These are phyloP conservation scores for Penicillium maclennaniae DNA, from an alignment of 495 filamentous ascomycete species.

Conservation along the genomic window DNA sequence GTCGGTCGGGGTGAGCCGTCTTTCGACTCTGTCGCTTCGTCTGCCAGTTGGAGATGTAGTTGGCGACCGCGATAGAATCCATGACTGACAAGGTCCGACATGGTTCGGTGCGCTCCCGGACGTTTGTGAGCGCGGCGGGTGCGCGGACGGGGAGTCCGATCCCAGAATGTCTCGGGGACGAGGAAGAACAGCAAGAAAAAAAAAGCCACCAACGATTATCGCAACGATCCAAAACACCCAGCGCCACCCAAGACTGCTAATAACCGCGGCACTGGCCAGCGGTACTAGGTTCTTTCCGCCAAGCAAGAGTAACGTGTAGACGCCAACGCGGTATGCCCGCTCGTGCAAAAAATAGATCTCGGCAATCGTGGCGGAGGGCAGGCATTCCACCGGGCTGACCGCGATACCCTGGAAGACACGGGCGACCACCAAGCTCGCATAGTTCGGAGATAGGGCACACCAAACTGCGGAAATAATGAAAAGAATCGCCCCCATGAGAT, in stretches of 20 bases:
- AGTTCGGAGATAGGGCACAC: slow-evolving; percentile 81
- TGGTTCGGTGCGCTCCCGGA: slow-evolving; percentile 32
- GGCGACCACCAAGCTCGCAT: slow-evolving; percentile 73
- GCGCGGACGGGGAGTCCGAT: slow-evolving; percentile 66
- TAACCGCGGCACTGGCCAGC: slow-evolving; percentile 81
- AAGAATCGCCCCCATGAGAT: slow-evolving; percentile 70
- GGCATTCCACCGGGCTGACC: slow-evolving; percentile 87
- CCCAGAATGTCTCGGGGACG: slow-evolving; percentile 96
- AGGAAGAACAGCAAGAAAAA: slow-evolving; percentile 80
- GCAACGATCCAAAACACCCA: slow-evolving; percentile 86
- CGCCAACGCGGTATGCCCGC: slow-evolving; percentile 89
- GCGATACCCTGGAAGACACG: slow-evolving; percentile 84
- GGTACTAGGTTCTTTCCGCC: slow-evolving; percentile 93
- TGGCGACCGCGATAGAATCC: slow-evolving; percentile 34
- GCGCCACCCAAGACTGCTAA: slow-evolving; percentile 73
- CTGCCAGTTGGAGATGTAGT: slow-evolving; percentile 18
- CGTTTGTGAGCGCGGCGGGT: slow-evolving; percentile 37
- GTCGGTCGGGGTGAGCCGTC: slow-evolving; percentile 3
- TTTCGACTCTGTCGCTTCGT: slow-evolving; percentile 8
- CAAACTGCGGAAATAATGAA: slow-evolving; percentile 78
- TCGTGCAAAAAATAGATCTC: slow-evolving; percentile 98
- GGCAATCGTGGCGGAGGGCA: slow-evolving; percentile 91
- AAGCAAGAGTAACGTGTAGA: slow-evolving; percentile 85
- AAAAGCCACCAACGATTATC: slow-evolving; percentile 73
- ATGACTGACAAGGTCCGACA: slow-evolving; percentile 39